Evolutionary conservation across 73 alveolate genomes (phyloP).

Genomic region (Durusdinium trenchii): DNA sequence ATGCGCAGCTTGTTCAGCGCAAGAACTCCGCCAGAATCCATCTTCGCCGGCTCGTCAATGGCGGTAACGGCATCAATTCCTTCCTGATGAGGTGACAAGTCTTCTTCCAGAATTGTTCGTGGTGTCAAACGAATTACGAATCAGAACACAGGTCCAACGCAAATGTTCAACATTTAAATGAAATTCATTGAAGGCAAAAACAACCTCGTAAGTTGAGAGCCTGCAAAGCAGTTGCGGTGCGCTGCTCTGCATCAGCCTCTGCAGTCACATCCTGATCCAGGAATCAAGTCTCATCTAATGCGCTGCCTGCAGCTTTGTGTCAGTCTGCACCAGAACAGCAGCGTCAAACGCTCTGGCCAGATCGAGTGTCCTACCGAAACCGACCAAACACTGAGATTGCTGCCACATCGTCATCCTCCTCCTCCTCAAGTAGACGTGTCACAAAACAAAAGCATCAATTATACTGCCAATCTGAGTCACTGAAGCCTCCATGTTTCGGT

Average conservation of each 20-base stretch:
- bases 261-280: not conserved
- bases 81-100: constrained; percentile 23
- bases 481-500: not conserved
- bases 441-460: not conserved
- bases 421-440: not conserved
- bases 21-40: constrained; percentile 29
- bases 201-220: not conserved
- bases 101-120: too few relatives aligned
- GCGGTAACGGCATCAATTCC: constrained; percentile 73
- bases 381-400: not conserved
- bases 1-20: constrained; percentile 85
- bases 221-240: not conserved
- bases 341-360: too few relatives aligned
- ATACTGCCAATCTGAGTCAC: not conserved
- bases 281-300: not conserved
- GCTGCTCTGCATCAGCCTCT: not conserved
- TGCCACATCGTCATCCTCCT: not conserved
- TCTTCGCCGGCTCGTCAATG: constrained; percentile 59
- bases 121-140: not conserved
- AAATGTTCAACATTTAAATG: not conserved
- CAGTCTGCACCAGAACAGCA: too few relatives aligned
- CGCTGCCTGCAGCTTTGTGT: not conserved
- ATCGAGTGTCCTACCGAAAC: not conserved
- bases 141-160: not conserved
- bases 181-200: not conserved